phyloP scores from a whole-genome alignment of 345 rosid species.

The Citrus reticulata region DNA sequence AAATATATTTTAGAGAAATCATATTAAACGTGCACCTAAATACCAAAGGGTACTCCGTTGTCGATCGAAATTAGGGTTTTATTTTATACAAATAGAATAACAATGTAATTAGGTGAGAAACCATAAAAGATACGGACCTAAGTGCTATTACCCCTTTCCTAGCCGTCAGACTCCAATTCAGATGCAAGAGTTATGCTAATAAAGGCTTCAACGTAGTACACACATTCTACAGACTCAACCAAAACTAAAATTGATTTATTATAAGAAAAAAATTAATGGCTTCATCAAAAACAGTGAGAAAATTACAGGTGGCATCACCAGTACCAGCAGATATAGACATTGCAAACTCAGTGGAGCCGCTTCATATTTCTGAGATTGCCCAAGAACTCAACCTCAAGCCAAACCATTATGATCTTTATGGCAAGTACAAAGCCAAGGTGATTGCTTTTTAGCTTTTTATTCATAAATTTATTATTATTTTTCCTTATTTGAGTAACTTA shows the following conservation, averaged over 20 bases:
- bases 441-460: not conserved
- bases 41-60: no score
- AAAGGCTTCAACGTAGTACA: not conserved
- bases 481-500: no score
- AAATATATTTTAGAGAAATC: no score
- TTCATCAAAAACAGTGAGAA: slow-evolving; percentile 48
- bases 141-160: not conserved
- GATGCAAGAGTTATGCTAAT: not conserved
- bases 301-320: slow-evolving; percentile 73
- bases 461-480: not conserved
- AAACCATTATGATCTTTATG: slow-evolving; percentile 84
- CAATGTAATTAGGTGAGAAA: not conserved
- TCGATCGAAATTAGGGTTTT: no score
- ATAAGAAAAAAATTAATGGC: slow-evolving; percentile 25
- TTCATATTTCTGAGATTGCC: slow-evolving; percentile 86
- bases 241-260: not conserved
- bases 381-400: slow-evolving; percentile 61
- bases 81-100: not conserved
- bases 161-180: not conserved
- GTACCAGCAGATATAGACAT: slow-evolving; percentile 95
- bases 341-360: slow-evolving; percentile 88
- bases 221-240: not conserved
- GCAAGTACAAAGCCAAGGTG: slow-evolving; percentile 97
- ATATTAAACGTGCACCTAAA: no score
- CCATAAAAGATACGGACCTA: not conserved